Conservation (phyloP, 2,329 filamentous ascomycete species). For the Endoconidiophora polonica region DNA sequence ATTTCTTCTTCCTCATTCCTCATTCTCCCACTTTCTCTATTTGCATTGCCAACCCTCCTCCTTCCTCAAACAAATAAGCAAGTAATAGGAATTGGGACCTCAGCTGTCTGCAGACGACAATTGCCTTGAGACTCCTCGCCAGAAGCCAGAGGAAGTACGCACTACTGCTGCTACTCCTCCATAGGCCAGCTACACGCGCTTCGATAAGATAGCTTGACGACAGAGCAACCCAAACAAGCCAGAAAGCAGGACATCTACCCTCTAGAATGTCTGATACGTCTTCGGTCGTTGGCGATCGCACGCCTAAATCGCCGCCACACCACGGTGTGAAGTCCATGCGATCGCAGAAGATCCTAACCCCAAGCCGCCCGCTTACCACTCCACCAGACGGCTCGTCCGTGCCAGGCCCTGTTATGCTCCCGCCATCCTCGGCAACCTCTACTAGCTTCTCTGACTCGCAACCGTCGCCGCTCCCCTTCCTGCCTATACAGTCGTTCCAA, state of each 20-base stretch:
- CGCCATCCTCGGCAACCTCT: background rate
- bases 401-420: background rate
- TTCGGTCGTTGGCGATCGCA: slow-evolving; percentile 2
- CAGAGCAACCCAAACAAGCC: too few species aligned
- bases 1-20: too few species aligned
- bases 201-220: background rate
- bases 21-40: too few species aligned
- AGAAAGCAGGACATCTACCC: too few species aligned
- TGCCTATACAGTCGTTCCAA: background rate
- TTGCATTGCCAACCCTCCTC: too few species aligned
- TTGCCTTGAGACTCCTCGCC: too few species aligned
- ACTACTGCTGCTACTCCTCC: background rate
- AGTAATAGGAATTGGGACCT: too few species aligned
- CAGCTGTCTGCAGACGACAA: too few species aligned
- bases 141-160: too few species aligned
- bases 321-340: slow-evolving; percentile 10
- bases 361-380: background rate
- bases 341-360: slow-evolving; percentile 2
- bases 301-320: slow-evolving; percentile 1
- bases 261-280: slow-evolving; percentile 4
- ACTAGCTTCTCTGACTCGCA: too few species aligned
- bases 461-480: background rate
- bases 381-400: background rate
- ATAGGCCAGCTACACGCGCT: background rate
- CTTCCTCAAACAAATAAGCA: too few species aligned